Conservation (phyloP, 1,139 yeast species). For the Nakaseomyces nivariensis region DNA sequence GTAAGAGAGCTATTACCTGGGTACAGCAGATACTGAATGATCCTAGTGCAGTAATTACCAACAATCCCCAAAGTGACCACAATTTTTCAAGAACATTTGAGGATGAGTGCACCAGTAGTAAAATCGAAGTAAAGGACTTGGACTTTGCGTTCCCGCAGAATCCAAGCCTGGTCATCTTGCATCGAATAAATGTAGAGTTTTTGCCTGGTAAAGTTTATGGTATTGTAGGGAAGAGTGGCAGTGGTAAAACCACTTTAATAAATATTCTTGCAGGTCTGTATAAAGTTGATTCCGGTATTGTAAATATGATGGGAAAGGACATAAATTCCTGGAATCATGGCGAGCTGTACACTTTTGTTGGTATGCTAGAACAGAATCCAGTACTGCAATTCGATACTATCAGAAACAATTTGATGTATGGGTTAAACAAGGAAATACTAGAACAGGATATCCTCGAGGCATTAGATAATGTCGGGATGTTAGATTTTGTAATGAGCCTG, state of each 20-base stretch:
- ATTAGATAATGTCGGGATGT: constrained; percentile 40
- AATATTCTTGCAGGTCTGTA: constrained; percentile 47
- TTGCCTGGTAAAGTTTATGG: constrained; percentile 45
- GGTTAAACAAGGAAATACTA: constrained; percentile 30
- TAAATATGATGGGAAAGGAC: constrained; percentile 36
- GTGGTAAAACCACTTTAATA: constrained; percentile 67
- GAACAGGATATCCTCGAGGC: constrained; percentile 35
- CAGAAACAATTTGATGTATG: constrained; percentile 57
- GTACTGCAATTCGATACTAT: constrained; percentile 58
- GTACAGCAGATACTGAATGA: constrained; percentile 38
- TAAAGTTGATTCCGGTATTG: constrained; percentile 30
- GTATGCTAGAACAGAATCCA: constrained; percentile 62
- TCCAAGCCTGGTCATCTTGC: constrained; percentile 29
- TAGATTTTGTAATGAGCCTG: constrained; percentile 41
- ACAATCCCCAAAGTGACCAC: background rate
- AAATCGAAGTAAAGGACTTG: constrained; percentile 4
- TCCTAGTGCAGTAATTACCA: background rate
- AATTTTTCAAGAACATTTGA: background rate
- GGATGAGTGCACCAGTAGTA: background rate
- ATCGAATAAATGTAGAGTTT: constrained; percentile 35
- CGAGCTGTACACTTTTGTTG: constrained; percentile 43
- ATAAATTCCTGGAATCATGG: constrained; percentile 38
- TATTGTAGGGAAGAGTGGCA: constrained; percentile 66
- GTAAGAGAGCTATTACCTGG: constrained; percentile 59
- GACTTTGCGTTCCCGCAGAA: constrained; percentile 6